phyloP scores from a whole-genome alignment of 176 grass and related monocot species.

The Canna indica region DNA sequence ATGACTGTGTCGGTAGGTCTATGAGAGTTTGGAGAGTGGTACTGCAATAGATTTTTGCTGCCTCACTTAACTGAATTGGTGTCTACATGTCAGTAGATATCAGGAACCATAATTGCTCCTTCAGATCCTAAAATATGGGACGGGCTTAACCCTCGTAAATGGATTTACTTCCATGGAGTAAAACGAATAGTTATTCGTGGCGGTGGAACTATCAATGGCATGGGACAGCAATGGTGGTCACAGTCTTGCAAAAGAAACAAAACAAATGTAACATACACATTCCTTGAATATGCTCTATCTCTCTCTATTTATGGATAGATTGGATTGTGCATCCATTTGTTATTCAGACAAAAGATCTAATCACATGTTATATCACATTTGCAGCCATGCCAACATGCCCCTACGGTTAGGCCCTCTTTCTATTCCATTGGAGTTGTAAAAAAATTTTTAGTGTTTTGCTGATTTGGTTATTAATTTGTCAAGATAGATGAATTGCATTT shows the following conservation, averaged over 20 bases:
- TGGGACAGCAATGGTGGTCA: conserved; percentile 73
- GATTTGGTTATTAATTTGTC: background rate
- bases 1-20: conserved; percentile 50
- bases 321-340: background rate
- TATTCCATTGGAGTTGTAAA: background rate
- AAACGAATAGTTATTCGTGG: conserved; percentile 42
- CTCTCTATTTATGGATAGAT: background rate
- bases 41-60: background rate
- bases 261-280: conserved; percentile 22
- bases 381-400: background rate
- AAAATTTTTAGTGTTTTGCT: conserved; percentile 6
- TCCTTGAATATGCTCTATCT: background rate
- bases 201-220: conserved; percentile 65
- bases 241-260: conserved; percentile 60
- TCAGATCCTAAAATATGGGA: conserved; percentile 46
- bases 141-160: conserved; percentile 41
- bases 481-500: background rate
- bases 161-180: conserved; percentile 55
- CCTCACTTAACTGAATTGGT: background rate
- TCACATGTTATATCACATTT: background rate
- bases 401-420: conserved; percentile 5
- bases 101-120: conserved; percentile 44
- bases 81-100: conserved; percentile 17
- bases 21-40: background rate
- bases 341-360: background rate